A percentile compares a stretch with the other conserved stretches of the same genome.
Evolutionary conservation across 257 asterid genomes (phyloP).

Genomic region (Echium plantagineum): DNA sequence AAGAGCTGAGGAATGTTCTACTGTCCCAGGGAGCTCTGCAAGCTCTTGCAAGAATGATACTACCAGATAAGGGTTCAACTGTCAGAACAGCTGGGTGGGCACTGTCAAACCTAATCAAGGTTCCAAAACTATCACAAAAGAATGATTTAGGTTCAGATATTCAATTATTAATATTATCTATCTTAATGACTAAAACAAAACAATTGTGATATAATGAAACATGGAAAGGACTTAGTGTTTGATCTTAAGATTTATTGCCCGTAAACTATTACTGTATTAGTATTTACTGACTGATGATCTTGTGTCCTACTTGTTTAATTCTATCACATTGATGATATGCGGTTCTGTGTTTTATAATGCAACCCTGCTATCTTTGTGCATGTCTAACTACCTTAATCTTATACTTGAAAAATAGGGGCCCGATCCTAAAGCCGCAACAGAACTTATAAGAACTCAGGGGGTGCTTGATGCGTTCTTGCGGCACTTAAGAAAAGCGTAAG

Average conservation of each 20-base stretch:
- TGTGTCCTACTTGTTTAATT: background rate
- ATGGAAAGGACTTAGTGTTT: background rate
- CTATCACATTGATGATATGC: background rate
- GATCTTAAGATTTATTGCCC: background rate
- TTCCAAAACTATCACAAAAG: constrained; percentile 9
- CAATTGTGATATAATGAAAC: background rate
- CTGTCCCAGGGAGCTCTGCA: constrained; percentile 87
- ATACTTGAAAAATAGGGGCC: constrained; percentile 61
- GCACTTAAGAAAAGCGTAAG: constrained; percentile 81
- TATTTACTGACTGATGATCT: background rate
- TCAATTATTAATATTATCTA: background rate
- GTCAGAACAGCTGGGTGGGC: constrained; percentile 99
- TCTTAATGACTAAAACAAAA: background rate
- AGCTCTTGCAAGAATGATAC: constrained; percentile 87
- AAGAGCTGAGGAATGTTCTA: constrained; percentile 63
- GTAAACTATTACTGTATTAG: background rate
- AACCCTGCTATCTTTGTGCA: background rate
- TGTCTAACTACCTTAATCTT: constrained; percentile 2
- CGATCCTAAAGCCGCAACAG: constrained; percentile 67
- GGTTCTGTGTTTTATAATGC: background rate
- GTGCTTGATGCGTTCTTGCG: constrained; percentile 66
- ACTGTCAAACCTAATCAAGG: constrained; percentile 91
- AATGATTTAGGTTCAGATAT: background rate
- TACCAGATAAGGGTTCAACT: constrained; percentile 83
- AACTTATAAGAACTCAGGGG: constrained; percentile 67